These are phyloP conservation scores for Leishmania tropica DNA, from an alignment of 208 protist species.

Conservation along the genomic window DNA sequence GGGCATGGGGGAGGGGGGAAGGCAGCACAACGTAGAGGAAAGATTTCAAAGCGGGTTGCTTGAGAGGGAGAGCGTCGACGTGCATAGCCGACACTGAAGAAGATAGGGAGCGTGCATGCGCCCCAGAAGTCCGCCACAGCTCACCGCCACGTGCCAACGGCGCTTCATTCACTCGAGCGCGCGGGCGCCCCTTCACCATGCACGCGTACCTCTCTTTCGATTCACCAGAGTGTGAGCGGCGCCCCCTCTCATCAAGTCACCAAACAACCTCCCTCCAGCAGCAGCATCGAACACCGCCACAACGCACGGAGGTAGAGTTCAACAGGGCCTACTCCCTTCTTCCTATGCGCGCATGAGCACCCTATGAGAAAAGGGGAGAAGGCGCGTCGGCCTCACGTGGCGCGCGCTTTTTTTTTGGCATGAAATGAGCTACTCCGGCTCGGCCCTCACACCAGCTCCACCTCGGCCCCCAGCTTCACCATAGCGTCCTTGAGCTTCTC, in stretches of 20 bases:
- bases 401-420: not conserved
- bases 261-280: not conserved
- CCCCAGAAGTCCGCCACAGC: not conserved
- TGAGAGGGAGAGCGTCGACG: not conserved
- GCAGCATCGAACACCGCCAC: not conserved
- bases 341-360: not conserved
- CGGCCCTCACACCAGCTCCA: conserved; percentile 60
- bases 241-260: too few relatives aligned
- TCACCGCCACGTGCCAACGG: not conserved
- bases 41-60: not conserved
- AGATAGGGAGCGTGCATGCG: not conserved
- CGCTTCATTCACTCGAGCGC: not conserved
- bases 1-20: not conserved
- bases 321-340: not conserved
- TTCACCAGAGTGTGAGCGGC: not conserved
- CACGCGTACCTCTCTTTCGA: not conserved
- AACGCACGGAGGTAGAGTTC: not conserved
- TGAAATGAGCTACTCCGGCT: not conserved
- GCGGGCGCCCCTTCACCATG: not conserved
- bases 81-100: not conserved
- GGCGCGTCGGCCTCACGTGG: not conserved
- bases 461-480: conserved; percentile 68
- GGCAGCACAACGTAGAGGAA: not conserved
- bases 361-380: not conserved
- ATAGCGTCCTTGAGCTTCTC: conserved; percentile 78